A percentile compares a stretch with the other conserved stretches of the same genome.
Conservation (phyloP, 83 land plant genomes). For the Larix sibirica region DNA sequence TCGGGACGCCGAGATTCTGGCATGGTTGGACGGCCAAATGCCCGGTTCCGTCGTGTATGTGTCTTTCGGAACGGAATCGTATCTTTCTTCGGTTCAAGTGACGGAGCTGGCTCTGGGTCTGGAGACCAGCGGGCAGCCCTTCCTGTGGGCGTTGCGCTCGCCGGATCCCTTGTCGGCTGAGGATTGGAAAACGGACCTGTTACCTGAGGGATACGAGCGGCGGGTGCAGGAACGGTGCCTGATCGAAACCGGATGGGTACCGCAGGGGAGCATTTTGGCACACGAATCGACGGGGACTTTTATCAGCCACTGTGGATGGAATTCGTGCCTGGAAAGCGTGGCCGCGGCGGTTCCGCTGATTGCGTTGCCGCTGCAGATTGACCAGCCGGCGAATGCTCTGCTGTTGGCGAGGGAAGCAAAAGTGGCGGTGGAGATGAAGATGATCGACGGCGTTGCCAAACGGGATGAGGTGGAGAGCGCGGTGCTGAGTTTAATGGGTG, state of each 20-base stretch:
- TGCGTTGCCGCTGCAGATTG: background rate
- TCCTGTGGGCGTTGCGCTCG: conserved; percentile 21
- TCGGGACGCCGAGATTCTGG: background rate
- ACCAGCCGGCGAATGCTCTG: background rate
- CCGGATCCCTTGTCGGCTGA: conserved; percentile 16
- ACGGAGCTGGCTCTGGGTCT: conserved; percentile 44
- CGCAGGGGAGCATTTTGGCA: conserved; percentile 16
- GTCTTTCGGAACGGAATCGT: conserved; percentile 51
- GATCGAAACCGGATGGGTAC: conserved; percentile 23
- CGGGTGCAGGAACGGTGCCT: conserved; percentile 21
- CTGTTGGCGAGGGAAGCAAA: background rate
- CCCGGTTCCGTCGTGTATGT: conserved; percentile 45
- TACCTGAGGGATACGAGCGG: background rate
- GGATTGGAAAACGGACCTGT: conserved; percentile 13
- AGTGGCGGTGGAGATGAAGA: background rate
- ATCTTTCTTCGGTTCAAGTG: conserved; percentile 31
- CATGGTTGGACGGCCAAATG: conserved; percentile 54
- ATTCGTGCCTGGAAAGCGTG: background rate
- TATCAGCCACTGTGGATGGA: conserved; percentile 16
- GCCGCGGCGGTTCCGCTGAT: background rate
- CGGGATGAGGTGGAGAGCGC: background rate
- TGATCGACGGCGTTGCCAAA: background rate
- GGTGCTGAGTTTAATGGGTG: background rate
- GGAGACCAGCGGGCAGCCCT: conserved; percentile 37
- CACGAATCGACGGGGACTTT: conserved; percentile 12